Conservation (phyloP, 345 rosid species). For the Fremontodendron californicum region DNA sequence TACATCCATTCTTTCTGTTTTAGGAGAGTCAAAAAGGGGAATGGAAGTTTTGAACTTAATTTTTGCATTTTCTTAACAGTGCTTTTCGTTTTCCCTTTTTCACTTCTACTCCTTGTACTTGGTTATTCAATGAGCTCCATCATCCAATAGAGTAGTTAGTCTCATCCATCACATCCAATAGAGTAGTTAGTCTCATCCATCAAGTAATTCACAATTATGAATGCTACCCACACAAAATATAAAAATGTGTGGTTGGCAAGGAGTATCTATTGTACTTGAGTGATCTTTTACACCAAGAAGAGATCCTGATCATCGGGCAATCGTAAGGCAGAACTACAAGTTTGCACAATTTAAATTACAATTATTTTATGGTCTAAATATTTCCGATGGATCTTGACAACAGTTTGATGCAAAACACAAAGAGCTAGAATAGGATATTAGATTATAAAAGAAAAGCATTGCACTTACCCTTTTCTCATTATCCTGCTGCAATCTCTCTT, state of each 20-base stretch:
- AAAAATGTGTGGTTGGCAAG: not conserved
- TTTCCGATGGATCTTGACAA: not conserved
- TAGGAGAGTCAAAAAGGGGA: not conserved
- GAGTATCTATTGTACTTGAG: not conserved
- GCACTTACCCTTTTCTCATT: slow-evolving; percentile 44
- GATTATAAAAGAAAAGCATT: not conserved
- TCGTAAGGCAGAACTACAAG: not conserved
- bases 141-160: not conserved
- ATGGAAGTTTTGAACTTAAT: not conserved
- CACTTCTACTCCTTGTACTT: not conserved
- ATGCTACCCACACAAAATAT: not conserved
- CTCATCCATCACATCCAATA: not conserved
- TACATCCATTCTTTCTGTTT: not conserved
- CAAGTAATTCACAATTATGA: not conserved
- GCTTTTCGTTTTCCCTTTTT: not conserved
- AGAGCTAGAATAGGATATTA: not conserved
- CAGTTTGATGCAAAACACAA: not conserved
- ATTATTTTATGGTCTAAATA: not conserved
- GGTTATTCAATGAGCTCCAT: not conserved
- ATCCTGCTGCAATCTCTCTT: slow-evolving; percentile 67
- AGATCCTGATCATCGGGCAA: not conserved
- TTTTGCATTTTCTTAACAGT: not conserved
- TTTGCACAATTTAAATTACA: not conserved
- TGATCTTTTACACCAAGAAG: not conserved
- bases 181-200: not conserved